Evolutionary conservation across 495 filamentous ascomycete species (phyloP), one percentile per base, ranked within the genome.

Genomic region (Cairneyella variabilis): DNA sequence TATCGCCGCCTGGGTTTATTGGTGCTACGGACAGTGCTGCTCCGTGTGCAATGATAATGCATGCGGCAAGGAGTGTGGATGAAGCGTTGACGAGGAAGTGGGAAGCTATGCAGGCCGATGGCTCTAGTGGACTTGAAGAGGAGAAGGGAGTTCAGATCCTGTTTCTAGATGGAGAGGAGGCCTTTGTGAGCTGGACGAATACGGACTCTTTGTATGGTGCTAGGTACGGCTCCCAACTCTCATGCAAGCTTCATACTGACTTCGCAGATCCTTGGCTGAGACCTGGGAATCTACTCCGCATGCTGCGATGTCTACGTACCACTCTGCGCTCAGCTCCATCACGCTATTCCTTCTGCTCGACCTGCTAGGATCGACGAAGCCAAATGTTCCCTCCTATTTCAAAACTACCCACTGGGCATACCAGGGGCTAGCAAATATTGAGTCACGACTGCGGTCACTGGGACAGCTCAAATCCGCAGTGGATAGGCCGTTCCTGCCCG

Each of bases 361-460:
- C 67, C 76, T 98, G 12, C 79, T 98, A 3, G 93, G 93, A 1
- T 68, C 86, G 0, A 63, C 77, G 10, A 68, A 78, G 14, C 93
- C 93, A 2, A 73, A 59, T 0, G 76, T 98, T 9, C 84, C 85
- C 4, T 91, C 87, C 0, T 93, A 88, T 63, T 97, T 91, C 68
- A 75, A 76, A 41, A 86, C 85, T 4, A 97, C 93, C 1, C 93
- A 98, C 59, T 97, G 92, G 92, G 90, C 91, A 8, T 98, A 98
- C 63, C 73, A 78, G 54, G 73, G 74, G 17, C 71, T 97, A 61
- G 84, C 85, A 0, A 58, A 53, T 0, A 64, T 90, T 23, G 93
- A 97, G 69, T 59, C 69, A 9, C 83, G 90, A 7, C 69, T 98
- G 49, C 80, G 89, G 18, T 68, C 73, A 50, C 45, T 64, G 3